Base-by-base conservation (phyloP, 495 filamentous ascomycete genomes). In the Neurospora tetrasperma region DNA sequence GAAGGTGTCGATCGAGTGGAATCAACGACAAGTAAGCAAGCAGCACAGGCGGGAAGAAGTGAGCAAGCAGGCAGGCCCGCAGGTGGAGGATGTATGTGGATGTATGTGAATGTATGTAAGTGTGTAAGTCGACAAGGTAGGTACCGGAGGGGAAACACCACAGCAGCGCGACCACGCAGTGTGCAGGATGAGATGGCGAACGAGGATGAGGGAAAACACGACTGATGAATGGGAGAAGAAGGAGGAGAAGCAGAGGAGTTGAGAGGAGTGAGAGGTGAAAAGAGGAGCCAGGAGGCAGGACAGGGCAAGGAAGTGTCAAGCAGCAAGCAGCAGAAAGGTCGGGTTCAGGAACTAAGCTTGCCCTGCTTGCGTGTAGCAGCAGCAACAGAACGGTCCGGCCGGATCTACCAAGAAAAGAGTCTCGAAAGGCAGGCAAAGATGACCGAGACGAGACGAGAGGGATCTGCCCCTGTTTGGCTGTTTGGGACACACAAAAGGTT, bases 121-220 rank as follows among this genome's bases (percentile, higher is more conserved):
- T 66, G 59, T 70, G 72, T 43, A 72, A 75, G 70, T 62, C 62
- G 70, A 69, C 41, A 68, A 48, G 35, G 72, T 40, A 48, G 35
- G 72, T 40, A 8, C 71, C 72, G 54, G 44, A 79, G 74, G 74
- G 71, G 76, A 74, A 79, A 75, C 77, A 77, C 76, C 70, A 78
- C 75, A 79, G 76, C 78, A 74, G 73, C 77, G 78, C 78, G 77
- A 79, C 81, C 79, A 79, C 75, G 75, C 76, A 79, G 76, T 76
- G 78, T 72, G 73, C 70, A 73, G 70, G 59, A 70, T 71, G 74
- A 69, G 48, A 70, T 70, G 75, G 77, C 78, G 78, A 79, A 74
- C 75, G 76, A 78, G 59, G 75, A 75, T 62, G 69, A 72, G 42
- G 69, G 66, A 71, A 48, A 74, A 62, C 42, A 35, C 27, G 54